Evolutionary conservation across 441 rosid species (phyloP), one percentile per base, ranked within the genome.

Genomic region (Arabidopsis hybrid): DNA sequence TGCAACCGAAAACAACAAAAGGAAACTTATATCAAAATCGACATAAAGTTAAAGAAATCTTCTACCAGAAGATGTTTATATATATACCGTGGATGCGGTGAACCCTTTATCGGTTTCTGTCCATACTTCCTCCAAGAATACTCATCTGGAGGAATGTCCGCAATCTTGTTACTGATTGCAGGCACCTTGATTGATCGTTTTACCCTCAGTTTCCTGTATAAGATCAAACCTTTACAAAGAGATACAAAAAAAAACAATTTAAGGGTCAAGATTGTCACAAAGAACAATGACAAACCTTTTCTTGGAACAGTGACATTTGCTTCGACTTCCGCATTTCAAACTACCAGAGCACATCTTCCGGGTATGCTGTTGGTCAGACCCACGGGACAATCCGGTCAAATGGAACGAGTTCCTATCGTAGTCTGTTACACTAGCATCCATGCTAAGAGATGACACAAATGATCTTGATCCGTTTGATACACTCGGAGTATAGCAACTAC

Each of bases 291-390:
- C 83, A 7, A 34, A 89, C 94, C 94, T 85, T 73, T 83, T 87
- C 84, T 87, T 89, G 59, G 94, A 87, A 77, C 94, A 89, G 64
- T 89, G 94, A 56, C 94, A 89, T 81, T 85, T 87, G 65, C 91
- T 82, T 64, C 80, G 60, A 40, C 75, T 56, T 39, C 82, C 82
- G 5, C 94, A 87, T 83, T 87, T 89, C 79, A 82, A 40, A 72
- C 86, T 84, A 52, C 76, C 84, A 45, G 91, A 79, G 60, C 91
- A 89, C 81, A 81, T 83, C 73, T 76, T 85, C 81, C 83, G 74
- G 6, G 83, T 75, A 36, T 81, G 82, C 49, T 82, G 87, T 1
- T 82, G 89, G 45, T 84, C 87, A 38, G 84, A 78, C 4, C 79
- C 72, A 40, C 76, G 86, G 3, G 87, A 80, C 40, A 83, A 76